Base-by-base conservation (phyloP, 176 grass and related monocot genomes). In the Tuctoria greenei region DNA sequence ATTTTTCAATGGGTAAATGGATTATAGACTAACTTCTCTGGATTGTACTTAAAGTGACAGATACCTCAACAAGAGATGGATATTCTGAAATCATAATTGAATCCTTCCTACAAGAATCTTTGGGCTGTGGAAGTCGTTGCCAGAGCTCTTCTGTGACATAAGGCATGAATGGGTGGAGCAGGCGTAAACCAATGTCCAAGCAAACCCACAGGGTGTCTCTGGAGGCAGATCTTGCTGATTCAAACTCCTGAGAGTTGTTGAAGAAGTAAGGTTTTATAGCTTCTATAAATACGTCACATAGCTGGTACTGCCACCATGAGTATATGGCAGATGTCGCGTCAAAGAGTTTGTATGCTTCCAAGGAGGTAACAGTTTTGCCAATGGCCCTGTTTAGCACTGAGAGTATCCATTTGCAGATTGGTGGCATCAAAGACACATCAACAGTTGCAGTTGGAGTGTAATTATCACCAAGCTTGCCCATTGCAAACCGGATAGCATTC, bases 101-200 rank as follows among this genome's bases (percentile, higher is more conserved):
- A 66, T 80, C 78, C 73, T 84, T 91, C 73, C 80, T 93, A 63
- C 72, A 79, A 15, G 72, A 83, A 64, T 85, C 83, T 84, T 88
- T 79, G 31, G 76, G 75, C 61, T 90, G 82, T 77, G 93, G 90
- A 88, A 97, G 85, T 35, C 93, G 86, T 66, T 93, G 90, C 87
- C 90, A 97, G 44, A 97, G 83, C 34, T 97, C 93, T 82, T 97
- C 90, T 57, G 83, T 93, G 79, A 97, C 87, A 83, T 77, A 97
- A n/a, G 93, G 93, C 93, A 91, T 93, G 68, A 97, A 97, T 2
- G 93, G 93, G 45, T 97, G 93, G 20, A 97, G 86, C 38, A 97
- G 65, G 67, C 86, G 86, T 75, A 97, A 84, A 67, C 93, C 93
- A 46, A 73, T 82, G 35, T 97, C 93, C 10, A 93, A 61, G 76